Evolutionary conservation across 208 protist genomes (phyloP).

Genomic region (Zelonia costaricensis): DNA sequence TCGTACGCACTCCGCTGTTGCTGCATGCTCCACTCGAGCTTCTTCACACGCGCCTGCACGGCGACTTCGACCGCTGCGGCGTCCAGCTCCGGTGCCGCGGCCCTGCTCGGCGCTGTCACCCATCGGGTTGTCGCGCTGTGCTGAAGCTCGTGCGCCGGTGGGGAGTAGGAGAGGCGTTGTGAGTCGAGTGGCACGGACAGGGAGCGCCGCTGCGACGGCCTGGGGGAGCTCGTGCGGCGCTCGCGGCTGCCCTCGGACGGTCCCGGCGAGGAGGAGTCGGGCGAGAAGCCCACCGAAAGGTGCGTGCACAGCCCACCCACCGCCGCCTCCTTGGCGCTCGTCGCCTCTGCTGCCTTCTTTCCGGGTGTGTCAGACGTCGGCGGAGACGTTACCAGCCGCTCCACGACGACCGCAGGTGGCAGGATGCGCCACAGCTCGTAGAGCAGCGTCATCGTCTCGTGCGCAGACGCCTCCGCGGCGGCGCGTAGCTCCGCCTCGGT

Average conservation of each 20-base stretch:
- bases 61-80: neutral
- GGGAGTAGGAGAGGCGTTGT: conserved; percentile 5
- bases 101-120: neutral
- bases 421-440: too few species aligned
- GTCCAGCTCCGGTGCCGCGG: neutral
- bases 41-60: neutral
- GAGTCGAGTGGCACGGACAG: conserved; percentile 8
- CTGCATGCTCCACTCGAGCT: conserved; percentile 17
- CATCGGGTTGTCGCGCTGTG: neutral
- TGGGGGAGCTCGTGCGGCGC: conserved; percentile 15
- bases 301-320: neutral
- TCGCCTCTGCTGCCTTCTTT: too few species aligned
- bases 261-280: conserved; percentile 6
- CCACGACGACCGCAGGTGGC: too few species aligned
- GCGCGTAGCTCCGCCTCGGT: conserved; percentile 7
- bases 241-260: conserved; percentile 11
- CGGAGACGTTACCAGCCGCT: too few species aligned
- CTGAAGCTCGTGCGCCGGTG: neutral
- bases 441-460: neutral
- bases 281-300: neutral
- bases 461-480: too few species aligned
- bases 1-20: conserved; percentile 26
- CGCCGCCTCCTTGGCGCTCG: too few species aligned
- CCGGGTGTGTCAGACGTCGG: too few species aligned
- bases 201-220: conserved; percentile 15